Evolutionary conservation across 2,329 filamentous ascomycete genomes (phyloP), one percentile per base, ranked within the genome.

Genomic region (Pseudofabraea citricarpa): DNA sequence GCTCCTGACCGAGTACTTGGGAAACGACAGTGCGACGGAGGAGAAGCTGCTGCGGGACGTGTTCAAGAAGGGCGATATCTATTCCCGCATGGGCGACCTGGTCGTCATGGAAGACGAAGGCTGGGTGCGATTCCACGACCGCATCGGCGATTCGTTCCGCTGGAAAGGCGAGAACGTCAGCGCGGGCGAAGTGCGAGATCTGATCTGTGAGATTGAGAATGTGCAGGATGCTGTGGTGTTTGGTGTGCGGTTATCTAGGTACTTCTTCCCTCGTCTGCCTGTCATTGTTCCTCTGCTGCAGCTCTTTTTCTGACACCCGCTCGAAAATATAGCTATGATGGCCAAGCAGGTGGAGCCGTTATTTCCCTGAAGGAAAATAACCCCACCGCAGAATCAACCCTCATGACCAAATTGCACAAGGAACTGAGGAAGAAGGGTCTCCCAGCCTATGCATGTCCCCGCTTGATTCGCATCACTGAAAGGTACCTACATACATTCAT

Each of bases 111-210:
- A 71, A 35, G 37, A 50, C 2, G 57, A 59, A 15, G 68, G 69
- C 0, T 71, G 69, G 65, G 55, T 73, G 3, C 61, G 59, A 15
- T 73, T 73, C 49, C 63, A 69, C 37, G 70, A 73, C 50, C 65
- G 74, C 4, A 63, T 75, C 39, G 73, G 73, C 9, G 73, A 77
- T 49, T 76, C 73, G 0, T 77, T 71, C 58, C 62, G 73, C 8
- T 77, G 74, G 74, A 74, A 71, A 47, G 67, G 68, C 2, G 69
- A 72, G 58, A 71, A 71, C 40, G 68, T 72, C 4, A 68, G 64
- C 39, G 68, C 69, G 0, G 68, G 67, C 1, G 69, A 72, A 46
- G 62, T 71, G 20, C 56, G 66, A 38, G 68, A 70, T 48, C 65
- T 68, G 51, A 65, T 71, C 35, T 66, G 65, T 32, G 56, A 58